Base-by-base conservation (phyloP, 306 rosid species). In the Begonia loranthoides region DNA sequence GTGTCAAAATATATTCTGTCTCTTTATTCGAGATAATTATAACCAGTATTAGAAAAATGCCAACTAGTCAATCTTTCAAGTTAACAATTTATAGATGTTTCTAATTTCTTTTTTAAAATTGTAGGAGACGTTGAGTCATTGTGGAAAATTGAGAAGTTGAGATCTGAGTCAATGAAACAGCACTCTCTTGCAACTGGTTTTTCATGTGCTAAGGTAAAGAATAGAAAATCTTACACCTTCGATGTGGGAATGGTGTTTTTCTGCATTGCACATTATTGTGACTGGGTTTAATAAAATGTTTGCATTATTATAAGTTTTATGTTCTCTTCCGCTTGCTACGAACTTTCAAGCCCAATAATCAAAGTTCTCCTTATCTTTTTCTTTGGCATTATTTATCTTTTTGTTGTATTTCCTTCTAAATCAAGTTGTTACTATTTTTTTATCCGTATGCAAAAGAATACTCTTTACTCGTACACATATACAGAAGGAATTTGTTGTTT, bases 121-220 rank as follows among this genome's bases (percentile, higher is more conserved):
- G 50, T 45, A 88, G 97, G 95, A 52, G 92, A 86, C 54, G 76
- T 52, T 4, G 74, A 74, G 43, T 66, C 86, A 41, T 70, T 86
- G 58, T 78, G 87, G 92, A 77, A 67, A 74, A 73, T 76, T 61
- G 86, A 90, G 75, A 78, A 77, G 65, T 59, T 86, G 64, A 79
- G 94, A 69, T 78, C 88, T 3, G 71, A 78, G 69, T 52, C 84
- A 33, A 64, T 48, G 76, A 86, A 86, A 76, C 72, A 52, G 50
- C 95, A 86, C 49, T 78, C 84, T 45, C 64, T 90, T 67, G 53
- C 61, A 56, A 80, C 65, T 67, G 95, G 89, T 40, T 66, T 89
- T 72, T 67, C 95, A 45, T 76, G 93, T 60, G 89, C 76, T 47
- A 88, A 88, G 97, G 97, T 88, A 56, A 54, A 44, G 15, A 63